These are phyloP conservation scores for Amphirosellinia nigrospora DNA, from an alignment of 495 filamentous ascomycete species.

Conservation along the genomic window DNA sequence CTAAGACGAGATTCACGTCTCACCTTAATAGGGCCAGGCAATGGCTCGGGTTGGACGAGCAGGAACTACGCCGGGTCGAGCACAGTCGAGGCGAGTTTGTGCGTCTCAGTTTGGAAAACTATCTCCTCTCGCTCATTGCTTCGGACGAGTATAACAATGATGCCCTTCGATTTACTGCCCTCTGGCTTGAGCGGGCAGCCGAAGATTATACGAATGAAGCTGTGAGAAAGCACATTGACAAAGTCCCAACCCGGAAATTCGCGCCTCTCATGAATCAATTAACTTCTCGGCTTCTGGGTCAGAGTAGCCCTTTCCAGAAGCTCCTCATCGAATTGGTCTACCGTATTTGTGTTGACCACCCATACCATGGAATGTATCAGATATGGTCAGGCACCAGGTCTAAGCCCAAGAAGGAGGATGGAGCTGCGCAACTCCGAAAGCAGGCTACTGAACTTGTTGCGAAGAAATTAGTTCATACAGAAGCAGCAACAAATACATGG, in stretches of 20 bases:
- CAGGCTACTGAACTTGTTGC: constrained; percentile 72
- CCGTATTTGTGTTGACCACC: constrained; percentile 87
- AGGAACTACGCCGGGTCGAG: constrained; percentile 79
- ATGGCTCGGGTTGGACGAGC: constrained; percentile 88
- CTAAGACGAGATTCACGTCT: constrained; percentile 44
- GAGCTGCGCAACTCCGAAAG: constrained; percentile 71
- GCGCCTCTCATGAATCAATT: constrained; percentile 94
- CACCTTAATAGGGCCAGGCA: constrained; percentile 70
- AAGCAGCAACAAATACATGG: constrained; percentile 63
- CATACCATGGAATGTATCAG: constrained; percentile 95
- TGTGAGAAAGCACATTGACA: constrained; percentile 68
- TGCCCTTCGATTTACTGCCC: constrained; percentile 88
- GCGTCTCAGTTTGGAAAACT: constrained; percentile 89
- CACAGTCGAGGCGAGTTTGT: constrained; percentile 80
- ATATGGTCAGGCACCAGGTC: constrained; percentile 81
- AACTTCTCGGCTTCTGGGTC: constrained; percentile 82
- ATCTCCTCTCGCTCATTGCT: constrained; percentile 81
- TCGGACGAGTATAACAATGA: constrained; percentile 89
- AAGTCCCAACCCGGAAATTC: constrained; percentile 90
- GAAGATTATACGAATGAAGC: constrained; percentile 75
- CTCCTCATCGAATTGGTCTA: constrained; percentile 74
- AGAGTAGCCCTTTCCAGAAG: constrained; percentile 70
- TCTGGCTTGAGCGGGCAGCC: constrained; percentile 87
- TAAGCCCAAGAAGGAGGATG: constrained; percentile 69
- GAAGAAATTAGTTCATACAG: constrained; percentile 55